These are phyloP conservation scores for Prunus kanzakura DNA, from an alignment of 306 rosid genomes.

Conservation along the genomic window DNA sequence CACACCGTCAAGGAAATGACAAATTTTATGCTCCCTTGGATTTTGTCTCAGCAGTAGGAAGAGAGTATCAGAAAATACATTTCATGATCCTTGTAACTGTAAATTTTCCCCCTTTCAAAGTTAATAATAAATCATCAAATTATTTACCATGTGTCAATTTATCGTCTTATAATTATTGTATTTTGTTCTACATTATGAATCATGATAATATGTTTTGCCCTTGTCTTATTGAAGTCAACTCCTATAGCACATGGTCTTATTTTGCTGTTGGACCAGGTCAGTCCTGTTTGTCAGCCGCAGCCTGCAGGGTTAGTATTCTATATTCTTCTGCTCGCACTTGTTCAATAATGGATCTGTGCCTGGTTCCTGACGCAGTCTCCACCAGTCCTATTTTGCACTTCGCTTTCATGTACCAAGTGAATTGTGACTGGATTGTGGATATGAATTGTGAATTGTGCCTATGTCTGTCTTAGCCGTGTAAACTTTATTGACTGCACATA, in stretches of 20 bases:
- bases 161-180: not conserved
- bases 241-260: conserved; percentile 9
- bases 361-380: conserved; percentile 9
- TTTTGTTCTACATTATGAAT: not conserved
- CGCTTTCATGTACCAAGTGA: not conserved
- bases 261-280: conserved; percentile 13
- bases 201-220: not conserved
- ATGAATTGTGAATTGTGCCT: not conserved
- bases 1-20: not conserved
- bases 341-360: not conserved
- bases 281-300: conserved; percentile 29
- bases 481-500: too few species aligned
- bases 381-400: not conserved
- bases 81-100: not conserved
- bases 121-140: not conserved
- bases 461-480: too few species aligned
- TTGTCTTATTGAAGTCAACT: conserved; percentile 23
- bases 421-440: not conserved
- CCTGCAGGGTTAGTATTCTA: not conserved
- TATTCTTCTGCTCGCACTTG: not conserved
- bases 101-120: not conserved
- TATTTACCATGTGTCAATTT: not conserved
- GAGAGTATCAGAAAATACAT: not conserved
- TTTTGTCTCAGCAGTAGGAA: not conserved
- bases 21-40: not conserved